phyloP scores from a whole-genome alignment of 139 green algal species.

The Diplosphaera chodatii region DNA sequence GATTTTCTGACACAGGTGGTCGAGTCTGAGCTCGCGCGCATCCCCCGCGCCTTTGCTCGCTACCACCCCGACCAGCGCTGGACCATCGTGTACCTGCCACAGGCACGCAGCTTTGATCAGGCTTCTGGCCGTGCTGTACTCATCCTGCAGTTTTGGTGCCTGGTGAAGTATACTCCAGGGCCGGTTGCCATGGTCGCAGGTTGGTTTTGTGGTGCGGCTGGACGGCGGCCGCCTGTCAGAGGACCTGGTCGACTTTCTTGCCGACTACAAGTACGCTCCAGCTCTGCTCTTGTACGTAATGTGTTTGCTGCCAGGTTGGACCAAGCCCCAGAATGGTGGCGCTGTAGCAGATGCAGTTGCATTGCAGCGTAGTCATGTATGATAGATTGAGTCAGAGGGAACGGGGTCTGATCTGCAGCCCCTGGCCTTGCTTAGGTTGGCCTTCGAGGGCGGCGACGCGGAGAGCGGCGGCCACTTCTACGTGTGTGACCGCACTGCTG shows the following conservation, averaged over 20 bases:
- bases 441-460: constrained; percentile 19
- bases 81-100: constrained; percentile 73
- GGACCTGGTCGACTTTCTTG: constrained; percentile 59
- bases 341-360: no score
- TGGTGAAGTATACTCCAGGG: no score
- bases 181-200: no score
- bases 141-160: no score
- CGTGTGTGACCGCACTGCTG: constrained; percentile 30
- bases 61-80: constrained; percentile 41
- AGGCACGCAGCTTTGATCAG: constrained; percentile 43
- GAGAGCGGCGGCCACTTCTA: constrained; percentile 56
- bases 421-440: constrained; percentile 3
- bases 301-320: no score
- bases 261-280: constrained; percentile 54
- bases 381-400: no score
- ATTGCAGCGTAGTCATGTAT: no score
- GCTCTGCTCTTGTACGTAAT: constrained; percentile 1
- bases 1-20: constrained; percentile 57
- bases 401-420: no score
- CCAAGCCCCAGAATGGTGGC: no score
- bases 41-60: constrained; percentile 44
- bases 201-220: constrained; percentile 49
- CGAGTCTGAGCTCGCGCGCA: constrained; percentile 50
- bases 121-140: no score
- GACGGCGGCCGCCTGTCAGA: constrained; percentile 37